Evolutionary conservation across 1,284 basidiomycete genomes (phyloP), one percentile per base, ranked within the genome.

Genomic region (Tremellales sp.): DNA sequence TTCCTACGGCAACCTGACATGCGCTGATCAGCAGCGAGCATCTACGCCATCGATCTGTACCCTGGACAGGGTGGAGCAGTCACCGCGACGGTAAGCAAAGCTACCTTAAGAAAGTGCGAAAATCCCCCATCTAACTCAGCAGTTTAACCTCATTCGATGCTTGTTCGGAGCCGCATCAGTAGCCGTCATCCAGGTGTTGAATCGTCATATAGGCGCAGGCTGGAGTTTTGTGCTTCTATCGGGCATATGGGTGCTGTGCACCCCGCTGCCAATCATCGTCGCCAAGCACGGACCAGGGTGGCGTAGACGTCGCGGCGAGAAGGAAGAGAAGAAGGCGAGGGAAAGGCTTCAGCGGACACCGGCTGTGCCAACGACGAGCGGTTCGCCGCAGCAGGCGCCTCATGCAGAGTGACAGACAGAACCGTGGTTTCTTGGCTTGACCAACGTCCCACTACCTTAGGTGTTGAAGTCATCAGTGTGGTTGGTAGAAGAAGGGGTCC

Each of bases 121-220:
- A 26, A 24, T 11, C 24, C 11, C 13, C 15, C 4, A 21, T 49
- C 40, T 3, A 17, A 2, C 11, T 1, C 2, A 31, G 11, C 36
- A 67, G 65, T 67, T 67, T 54, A 67, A 69, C 47, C 54, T 69
- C 21, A 56, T 62, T 5, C 60, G 67, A 21, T 71, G 67, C 45
- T 53, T 67, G 3, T 27, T 65, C n/a, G 67, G 61, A n/a, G 69
- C 69, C 2, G 63, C 49, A 12, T 46, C 45, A 3, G 57, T 60
- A 4, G 58, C 55, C 8, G 57, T 57, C 8, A 56, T 65, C 23
- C 60, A 68, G 45, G 49, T 63, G 12, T 52, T 71, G 24, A 57
- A 60, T 24, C 46, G 53, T n/a, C 44, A 50, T 6, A 52, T 67
- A 23, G 60, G 61, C 12, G 50, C 55, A 21, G 65, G 65, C 10